A percentile compares a stretch with the other conserved stretches of the same genome.
Conservation (phyloP, 2,329 filamentous ascomycete species). For the Lachnum nothofagi region DNA sequence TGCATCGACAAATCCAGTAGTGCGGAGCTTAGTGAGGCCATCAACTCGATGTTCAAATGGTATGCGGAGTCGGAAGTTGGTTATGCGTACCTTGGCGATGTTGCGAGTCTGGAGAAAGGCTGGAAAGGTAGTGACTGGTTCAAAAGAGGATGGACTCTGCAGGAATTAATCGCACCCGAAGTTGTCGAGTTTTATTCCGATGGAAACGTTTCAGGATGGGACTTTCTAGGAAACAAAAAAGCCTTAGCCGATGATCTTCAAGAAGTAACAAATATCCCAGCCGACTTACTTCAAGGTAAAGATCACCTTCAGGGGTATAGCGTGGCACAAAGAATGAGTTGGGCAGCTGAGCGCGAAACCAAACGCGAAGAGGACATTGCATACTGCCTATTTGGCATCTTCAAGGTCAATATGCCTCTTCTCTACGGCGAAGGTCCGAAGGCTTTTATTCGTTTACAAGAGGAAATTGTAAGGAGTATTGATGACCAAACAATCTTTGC, state of each 20-base stretch:
- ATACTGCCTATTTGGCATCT: conserved; percentile 42
- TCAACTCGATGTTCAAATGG: conserved; percentile 21
- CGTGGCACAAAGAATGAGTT: conserved; percentile 37
- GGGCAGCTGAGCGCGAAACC: conserved; percentile 36
- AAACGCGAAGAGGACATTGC: conserved; percentile 39
- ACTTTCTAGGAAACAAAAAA: background rate
- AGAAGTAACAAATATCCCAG: background rate
- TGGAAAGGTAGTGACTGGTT: background rate
- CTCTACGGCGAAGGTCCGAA: conserved; percentile 37
- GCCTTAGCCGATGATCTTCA: background rate
- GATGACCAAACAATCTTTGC: conserved; percentile 11
- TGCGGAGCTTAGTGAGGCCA: conserved; percentile 15
- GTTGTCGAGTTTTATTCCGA: background rate
- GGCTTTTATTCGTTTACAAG: conserved; percentile 35
- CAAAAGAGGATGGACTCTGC: conserved; percentile 1
- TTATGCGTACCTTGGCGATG: conserved; percentile 11
- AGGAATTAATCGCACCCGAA: conserved; percentile 5
- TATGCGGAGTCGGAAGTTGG: conserved; percentile 8
- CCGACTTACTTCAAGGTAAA: background rate
- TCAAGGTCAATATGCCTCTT: conserved; percentile 40
- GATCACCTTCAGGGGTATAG: background rate
- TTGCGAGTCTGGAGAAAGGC: background rate
- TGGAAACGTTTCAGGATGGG: no score
- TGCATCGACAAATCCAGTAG: conserved; percentile 19
- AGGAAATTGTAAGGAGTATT: conserved; percentile 31